Conservation (phyloP, 345 rosid species). For the Lepidium aucheri region DNA sequence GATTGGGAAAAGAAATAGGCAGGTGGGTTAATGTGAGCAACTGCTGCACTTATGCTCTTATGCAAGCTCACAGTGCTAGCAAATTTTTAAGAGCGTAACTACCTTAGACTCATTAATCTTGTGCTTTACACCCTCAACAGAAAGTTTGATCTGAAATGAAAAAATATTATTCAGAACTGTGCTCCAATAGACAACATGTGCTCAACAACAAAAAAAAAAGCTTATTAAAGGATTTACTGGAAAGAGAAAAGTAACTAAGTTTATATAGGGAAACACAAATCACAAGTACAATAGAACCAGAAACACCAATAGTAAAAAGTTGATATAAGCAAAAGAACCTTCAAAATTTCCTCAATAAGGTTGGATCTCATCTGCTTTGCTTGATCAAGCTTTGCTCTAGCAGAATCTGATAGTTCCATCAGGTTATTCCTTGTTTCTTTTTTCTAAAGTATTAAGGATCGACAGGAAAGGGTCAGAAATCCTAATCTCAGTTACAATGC, state of each 20-base stretch:
- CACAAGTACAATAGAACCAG: slow-evolving; percentile 5
- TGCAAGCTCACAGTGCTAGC: slow-evolving; percentile 4
- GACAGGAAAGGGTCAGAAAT: background rate
- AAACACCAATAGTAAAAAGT: background rate
- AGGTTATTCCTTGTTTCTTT: slow-evolving; percentile 26
- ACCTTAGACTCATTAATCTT: slow-evolving; percentile 47
- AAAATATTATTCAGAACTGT: background rate
- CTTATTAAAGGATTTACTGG: background rate
- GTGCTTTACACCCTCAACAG: slow-evolving; percentile 37
- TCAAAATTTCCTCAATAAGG: slow-evolving; percentile 34
- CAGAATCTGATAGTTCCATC: slow-evolving; percentile 36
- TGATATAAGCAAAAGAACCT: slow-evolving; percentile 35
- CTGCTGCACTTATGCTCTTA: too few species aligned
- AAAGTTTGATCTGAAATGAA: slow-evolving; percentile 46
- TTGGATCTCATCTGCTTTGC: slow-evolving; percentile 34
- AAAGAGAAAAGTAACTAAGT: background rate
- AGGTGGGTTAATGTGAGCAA: background rate
- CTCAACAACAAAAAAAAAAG: background rate
- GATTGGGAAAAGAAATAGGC: background rate
- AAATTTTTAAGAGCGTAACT: slow-evolving; percentile 5
- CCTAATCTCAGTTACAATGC: background rate
- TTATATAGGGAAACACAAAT: background rate
- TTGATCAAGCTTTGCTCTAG: slow-evolving; percentile 44
- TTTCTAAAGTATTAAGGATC: slow-evolving; percentile 22
- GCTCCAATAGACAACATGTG: background rate